Evolutionary conservation across 495 filamentous ascomycete genomes (phyloP), one percentile per base, ranked within the genome.

Genomic region (Lepraria neglecta): DNA sequence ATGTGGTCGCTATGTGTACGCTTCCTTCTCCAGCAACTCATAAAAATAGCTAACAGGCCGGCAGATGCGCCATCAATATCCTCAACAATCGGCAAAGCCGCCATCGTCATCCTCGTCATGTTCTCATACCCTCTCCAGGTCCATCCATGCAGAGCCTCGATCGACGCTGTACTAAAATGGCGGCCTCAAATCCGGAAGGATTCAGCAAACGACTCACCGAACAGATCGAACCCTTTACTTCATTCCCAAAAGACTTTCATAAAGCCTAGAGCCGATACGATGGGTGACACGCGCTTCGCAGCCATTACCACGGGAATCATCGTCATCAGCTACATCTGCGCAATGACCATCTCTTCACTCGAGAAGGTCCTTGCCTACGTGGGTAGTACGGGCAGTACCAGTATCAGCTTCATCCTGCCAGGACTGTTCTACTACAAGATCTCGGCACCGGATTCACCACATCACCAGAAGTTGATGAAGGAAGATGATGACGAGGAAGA

Each of bases 401-500:
- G 86, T 65, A 97, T 98, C 66, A 94, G 89, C 64, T 98, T 98
- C 72, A 97, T 98, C 64, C 78, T 98, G 0, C 95, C 94, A 0
- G 94, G 94, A 0, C 70, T 97, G 15, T 97, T 98, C 73, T 98
- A 97, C 77, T 97, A 97, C 79, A 97, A 97, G 75, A 97, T 98
- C 59, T 90, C 87, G 0, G 82, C 86, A 14, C 95, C 95, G 0
- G 85, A 95, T 46, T 89, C 88, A 10, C 80, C 86, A 58, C 78
- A 90, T 51, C 91, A 96, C 66, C 89, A 91, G 66, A 84, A 87
- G 11, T 74, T 96, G 19, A 78, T 89, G 66, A 95, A 96, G 71
- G 91, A 94, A 67, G 91, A 97, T 67, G 92, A 97, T 62, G 80
- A 81, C 11, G 75, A 73, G 17, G 78, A 77, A 12, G 75, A 77